Percentiles rank a stretch among this genome's conserved stretches.
These are phyloP conservation scores for Gossypioides kirkii DNA, from an alignment of 345 rosid species.

Conservation along the genomic window DNA sequence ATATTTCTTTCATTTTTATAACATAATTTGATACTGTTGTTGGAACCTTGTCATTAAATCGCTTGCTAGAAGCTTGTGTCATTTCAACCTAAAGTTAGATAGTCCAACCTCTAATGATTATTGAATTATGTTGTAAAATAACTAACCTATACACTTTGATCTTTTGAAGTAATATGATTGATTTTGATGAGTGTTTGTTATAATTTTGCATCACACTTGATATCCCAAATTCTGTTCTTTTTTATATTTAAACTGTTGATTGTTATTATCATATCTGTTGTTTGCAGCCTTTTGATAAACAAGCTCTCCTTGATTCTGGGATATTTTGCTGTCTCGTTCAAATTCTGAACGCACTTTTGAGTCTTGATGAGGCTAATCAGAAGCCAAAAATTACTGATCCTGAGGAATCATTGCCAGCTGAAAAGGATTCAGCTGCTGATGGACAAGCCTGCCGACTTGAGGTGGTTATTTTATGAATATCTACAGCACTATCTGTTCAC, in stretches of 20 bases:
- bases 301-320: slow-evolving; percentile 98
- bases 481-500: background rate
- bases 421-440: slow-evolving; percentile 34
- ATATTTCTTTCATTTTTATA: slow-evolving; percentile 26
- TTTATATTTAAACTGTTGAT: background rate
- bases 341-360: slow-evolving; percentile 65
- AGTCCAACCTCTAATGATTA: background rate
- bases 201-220: slow-evolving; percentile 10
- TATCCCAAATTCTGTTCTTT: background rate
- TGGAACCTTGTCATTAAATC: background rate
- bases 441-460: slow-evolving; percentile 66
- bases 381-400: slow-evolving; percentile 26
- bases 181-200: background rate
- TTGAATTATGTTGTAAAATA: background rate
- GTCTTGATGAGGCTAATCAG: slow-evolving; percentile 44
- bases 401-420: slow-evolving; percentile 35
- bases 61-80: slow-evolving; percentile 5
- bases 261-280: slow-evolving; percentile 11
- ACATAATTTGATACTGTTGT: background rate
- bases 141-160: background rate
- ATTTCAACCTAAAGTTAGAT: background rate
- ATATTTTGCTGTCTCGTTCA: slow-evolving; percentile 95
- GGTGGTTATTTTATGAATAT: slow-evolving; percentile 39
- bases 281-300: slow-evolving; percentile 91
- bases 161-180: background rate